These are phyloP conservation scores for Berkeleyomyces basicola DNA, from an alignment of 2,329 filamentous ascomycete species.

Conservation along the genomic window DNA sequence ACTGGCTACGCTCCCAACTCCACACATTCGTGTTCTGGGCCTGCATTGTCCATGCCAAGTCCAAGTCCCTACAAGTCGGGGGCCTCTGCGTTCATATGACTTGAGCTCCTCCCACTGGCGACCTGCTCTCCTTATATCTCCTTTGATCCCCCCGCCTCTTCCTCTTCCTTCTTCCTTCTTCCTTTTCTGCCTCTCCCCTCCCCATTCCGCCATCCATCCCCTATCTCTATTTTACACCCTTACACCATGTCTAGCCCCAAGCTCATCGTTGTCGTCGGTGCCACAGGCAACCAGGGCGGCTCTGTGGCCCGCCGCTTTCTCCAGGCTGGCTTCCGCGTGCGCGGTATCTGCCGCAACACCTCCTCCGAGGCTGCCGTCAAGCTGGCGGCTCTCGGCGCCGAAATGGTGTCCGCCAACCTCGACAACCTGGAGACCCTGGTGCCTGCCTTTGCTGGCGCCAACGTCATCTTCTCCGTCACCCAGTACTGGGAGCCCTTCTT, in stretches of 20 bases:
- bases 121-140: not conserved
- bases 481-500: slow-evolving; percentile 39
- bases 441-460: slow-evolving; percentile 27
- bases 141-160: not conserved
- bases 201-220: not conserved
- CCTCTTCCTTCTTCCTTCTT: not conserved
- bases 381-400: slow-evolving; percentile 26
- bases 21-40: not conserved
- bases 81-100: not conserved
- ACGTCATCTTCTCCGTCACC: slow-evolving; percentile 37
- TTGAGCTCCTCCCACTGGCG: not conserved
- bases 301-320: slow-evolving; percentile 33
- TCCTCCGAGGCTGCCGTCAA: slow-evolving; percentile 25
- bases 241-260: slow-evolving; percentile 18
- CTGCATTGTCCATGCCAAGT: not conserved
- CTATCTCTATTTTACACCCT: not conserved
- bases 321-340: slow-evolving; percentile 26
- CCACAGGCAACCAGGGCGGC: slow-evolving; percentile 35
- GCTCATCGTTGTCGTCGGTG: slow-evolving; percentile 29
- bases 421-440: slow-evolving; percentile 25
- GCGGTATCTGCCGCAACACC: slow-evolving; percentile 31
- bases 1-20: not conserved
- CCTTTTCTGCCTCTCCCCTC: not conserved
- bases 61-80: not conserved
- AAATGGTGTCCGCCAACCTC: slow-evolving; percentile 29